Evolutionary conservation across 192 early-diverging fungal genomes (phyloP), one percentile per base, ranked within the genome.

Genomic region (Gamsiella multidivaricata): DNA sequence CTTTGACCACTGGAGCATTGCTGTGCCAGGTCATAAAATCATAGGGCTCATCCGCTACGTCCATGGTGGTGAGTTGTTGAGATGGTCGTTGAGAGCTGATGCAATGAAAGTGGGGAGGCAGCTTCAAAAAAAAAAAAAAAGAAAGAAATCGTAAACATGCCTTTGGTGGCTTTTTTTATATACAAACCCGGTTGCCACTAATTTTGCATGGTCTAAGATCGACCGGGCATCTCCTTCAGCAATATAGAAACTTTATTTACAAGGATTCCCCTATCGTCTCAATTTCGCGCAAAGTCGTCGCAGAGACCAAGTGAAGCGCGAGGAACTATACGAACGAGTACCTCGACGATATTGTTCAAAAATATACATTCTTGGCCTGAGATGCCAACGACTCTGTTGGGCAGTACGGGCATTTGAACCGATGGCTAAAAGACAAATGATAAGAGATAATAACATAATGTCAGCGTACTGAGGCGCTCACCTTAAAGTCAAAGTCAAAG

Each of bases 331-430:
- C 15, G 57, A 25, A 2, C 8, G n/a, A 12, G n/a, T 28, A n/a
- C 9, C 22, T 58, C 23, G 7, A 23, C 37, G 36, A 34, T 47
- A 12, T n/a, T 51, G 37, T 43, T 29, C 84, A 98, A 58, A 98
- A 93, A 71, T 94, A 83, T 22, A 98, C 91, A 67, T 83, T 74
- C 43, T 90, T 82, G 32, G 95, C 92, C 46, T 98, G 93, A 14
- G 81, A 80, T 28, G 88, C 82, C n/a, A 86, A 91, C 18, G 91
- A 90, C 81, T 97, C 93, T 18, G 82, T 82, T 10, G 98, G 98
- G 65, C 98, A 99, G 81, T 99, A 99, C 15, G 97, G 97, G 70
- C 98, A 99, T 72, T 99, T 99, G 84, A 98, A 96, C 41, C 94
- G 79, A 8, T 80, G 58, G 50, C 79, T 74, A 55, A 72, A 69